A percentile compares a stretch with the other conserved stretches of the same genome.
Evolutionary conservation across 2,329 filamentous ascomycete species (phyloP).

Genomic region (Colletotrichum spaethianum): DNA sequence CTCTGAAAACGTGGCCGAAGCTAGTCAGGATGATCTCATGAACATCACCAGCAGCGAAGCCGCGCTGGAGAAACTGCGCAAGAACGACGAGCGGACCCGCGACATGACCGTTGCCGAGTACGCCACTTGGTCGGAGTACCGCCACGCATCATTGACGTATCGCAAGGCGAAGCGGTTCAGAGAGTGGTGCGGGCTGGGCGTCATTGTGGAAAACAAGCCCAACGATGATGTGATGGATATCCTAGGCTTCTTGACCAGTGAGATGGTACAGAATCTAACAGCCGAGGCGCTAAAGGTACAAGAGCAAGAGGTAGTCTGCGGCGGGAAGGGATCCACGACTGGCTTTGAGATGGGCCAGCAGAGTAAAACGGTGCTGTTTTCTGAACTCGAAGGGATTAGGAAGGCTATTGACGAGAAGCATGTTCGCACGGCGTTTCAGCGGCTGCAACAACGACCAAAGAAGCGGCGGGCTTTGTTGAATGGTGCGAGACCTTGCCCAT

Average conservation of each 20-base stretch:
- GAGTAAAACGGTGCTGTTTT: not conserved
- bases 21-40: constrained; percentile 23
- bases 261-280: constrained; percentile 43
- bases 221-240: constrained; percentile 44
- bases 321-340: not conserved
- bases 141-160: constrained; percentile 44
- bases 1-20: constrained; percentile 28
- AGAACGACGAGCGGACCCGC: constrained; percentile 40
- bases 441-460: constrained; percentile 2
- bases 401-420: constrained; percentile 21
- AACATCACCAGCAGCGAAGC: constrained; percentile 27
- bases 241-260: constrained; percentile 42
- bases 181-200: constrained; percentile 42
- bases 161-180: constrained; percentile 44
- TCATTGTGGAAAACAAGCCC: constrained; percentile 40
- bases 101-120: constrained; percentile 45
- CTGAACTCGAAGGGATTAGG: not conserved
- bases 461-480: constrained; percentile 17
- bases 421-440: constrained; percentile 24
- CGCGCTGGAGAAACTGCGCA: constrained; percentile 38
- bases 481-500: not conserved
- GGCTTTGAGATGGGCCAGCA: not conserved
- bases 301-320: not conserved
- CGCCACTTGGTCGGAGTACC: constrained; percentile 43
- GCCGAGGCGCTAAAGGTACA: constrained; percentile 36